Base-by-base conservation (phyloP, 345 rosid genomes). In the Hevea brasiliensis region DNA sequence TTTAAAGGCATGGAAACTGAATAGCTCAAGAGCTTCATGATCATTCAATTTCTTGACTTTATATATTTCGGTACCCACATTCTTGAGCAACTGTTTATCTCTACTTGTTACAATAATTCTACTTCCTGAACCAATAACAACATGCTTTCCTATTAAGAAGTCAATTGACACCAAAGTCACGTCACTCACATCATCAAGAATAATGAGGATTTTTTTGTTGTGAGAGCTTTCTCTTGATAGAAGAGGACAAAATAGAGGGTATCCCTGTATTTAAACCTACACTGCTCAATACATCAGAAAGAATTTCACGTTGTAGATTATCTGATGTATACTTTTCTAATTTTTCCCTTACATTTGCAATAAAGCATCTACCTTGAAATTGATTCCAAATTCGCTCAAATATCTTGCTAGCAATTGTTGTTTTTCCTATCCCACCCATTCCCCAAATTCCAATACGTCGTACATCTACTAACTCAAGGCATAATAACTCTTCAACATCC, bases 391-490 rank as follows among this genome's bases (percentile, higher is more conserved):
- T 53, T 20, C 18, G 10, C 11, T 53, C 1, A 13, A 27, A 68
- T 9, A 53, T 4, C 18, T 41, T 44, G 7, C 32, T n/a, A 7
- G 72, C 72, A 4, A 27, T 26, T 1, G 59, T 67, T 15, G 71
- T 48, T 35, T 67, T 67, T 20, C 71, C 71, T 6, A 67, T 54
- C n/a, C 72, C 72, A 0, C 45, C 47, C 72, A 68, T 68, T 6
- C 72, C 72, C 61, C 62, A 35, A 12, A 68, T 32, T n/a, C 62
- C 72, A 37, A 68, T 6, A n/a, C 17, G 1, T 2, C 32, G 23
- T 7, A 51, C 60, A 7, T 54, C 61, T 5, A 3, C 1, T 37
- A 42, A 35, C 0, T 6, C 51, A 0, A 37, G 1, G 37, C 29
- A 20, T 35, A 68, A 23, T n/a, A 53, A n/a, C 18, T 12, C 1